These are phyloP conservation scores for Ogataea chonburiensis DNA, from an alignment of 805 yeast genomes.

Conservation along the genomic window DNA sequence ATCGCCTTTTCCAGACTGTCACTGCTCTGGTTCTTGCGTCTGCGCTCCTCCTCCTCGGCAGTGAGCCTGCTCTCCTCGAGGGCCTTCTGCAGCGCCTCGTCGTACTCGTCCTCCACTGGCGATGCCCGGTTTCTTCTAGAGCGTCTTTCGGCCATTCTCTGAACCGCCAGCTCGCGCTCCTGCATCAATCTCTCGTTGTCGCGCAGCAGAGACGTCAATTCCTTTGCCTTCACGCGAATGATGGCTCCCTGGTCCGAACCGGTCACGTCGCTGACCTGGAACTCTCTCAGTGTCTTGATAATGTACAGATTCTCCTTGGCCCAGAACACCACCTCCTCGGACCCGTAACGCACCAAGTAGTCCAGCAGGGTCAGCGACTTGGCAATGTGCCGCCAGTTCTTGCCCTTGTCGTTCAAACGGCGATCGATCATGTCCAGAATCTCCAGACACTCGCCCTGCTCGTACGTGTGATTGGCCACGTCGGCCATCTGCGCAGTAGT, in stretches of 20 bases:
- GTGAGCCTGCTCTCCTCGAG: constrained; percentile 76
- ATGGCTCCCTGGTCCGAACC: constrained; percentile 87
- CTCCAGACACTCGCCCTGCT: constrained; percentile 72
- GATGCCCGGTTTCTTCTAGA: constrained; percentile 32
- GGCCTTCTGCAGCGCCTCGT: constrained; percentile 76
- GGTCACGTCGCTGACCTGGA: constrained; percentile 73
- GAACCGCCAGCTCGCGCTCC: constrained; percentile 53
- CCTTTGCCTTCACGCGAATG: constrained; percentile 86
- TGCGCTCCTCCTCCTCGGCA: constrained; percentile 77
- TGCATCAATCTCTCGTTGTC: constrained; percentile 78
- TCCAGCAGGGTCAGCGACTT: constrained; percentile 89
- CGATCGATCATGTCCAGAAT: constrained; percentile 93
- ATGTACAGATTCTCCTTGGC: constrained; percentile 83
- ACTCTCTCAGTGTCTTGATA: constrained; percentile 87
- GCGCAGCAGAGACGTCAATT: constrained; percentile 70
- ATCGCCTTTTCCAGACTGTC: constrained; percentile 69
- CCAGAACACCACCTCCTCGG: constrained; percentile 90
- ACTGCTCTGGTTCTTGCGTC: constrained; percentile 52
- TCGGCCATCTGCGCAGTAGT: constrained; percentile 79
- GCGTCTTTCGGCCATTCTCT: constrained; percentile 30
- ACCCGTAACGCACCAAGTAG: constrained; percentile 79
- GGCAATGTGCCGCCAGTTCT: constrained; percentile 95
- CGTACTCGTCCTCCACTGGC: constrained; percentile 47
- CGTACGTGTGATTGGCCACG: constrained; percentile 70
- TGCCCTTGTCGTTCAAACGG: constrained; percentile 91